A percentile compares a stretch with the other conserved stretches of the same genome.
Conservation (phyloP, 768 basidiomycete species). For the Lentinula sp. region DNA sequence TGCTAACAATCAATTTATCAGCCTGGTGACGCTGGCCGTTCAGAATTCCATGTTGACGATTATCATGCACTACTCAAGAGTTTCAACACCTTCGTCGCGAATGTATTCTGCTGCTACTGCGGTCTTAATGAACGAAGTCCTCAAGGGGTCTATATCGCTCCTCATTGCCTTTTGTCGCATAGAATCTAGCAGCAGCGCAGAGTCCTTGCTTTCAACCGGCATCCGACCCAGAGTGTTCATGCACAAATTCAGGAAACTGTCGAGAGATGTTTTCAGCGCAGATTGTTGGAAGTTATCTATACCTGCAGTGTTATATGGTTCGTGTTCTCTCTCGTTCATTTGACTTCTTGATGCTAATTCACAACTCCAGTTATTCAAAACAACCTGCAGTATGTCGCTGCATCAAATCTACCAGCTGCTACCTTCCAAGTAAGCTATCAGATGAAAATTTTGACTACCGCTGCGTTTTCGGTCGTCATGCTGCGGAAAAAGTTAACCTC, state of each 20-base stretch:
- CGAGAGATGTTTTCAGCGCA: slow-evolving; percentile 69
- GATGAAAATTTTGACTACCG: slow-evolving; percentile 96
- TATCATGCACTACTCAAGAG: slow-evolving; percentile 95
- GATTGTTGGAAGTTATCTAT: slow-evolving; percentile 99
- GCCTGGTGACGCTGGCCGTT: slow-evolving; percentile 78
- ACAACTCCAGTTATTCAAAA: slow-evolving; percentile 74
- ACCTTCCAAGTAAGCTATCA: slow-evolving; percentile 97
- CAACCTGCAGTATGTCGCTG: slow-evolving; percentile 92
- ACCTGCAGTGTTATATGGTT: slow-evolving; percentile 89
- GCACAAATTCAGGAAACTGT: slow-evolving; percentile 34
- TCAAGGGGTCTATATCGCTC: slow-evolving; percentile 87
- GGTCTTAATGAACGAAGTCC: slow-evolving; percentile 88
- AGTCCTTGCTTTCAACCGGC: slow-evolving; percentile 10
- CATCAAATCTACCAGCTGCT: slow-evolving; percentile 88
- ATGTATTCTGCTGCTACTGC: slow-evolving; percentile 92
- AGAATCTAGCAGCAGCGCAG: slow-evolving; percentile 21
- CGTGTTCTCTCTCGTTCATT: slow-evolving; percentile 9
- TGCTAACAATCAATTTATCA: slow-evolving; percentile 18
- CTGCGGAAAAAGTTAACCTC: slow-evolving; percentile 69
- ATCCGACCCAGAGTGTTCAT: not conserved
- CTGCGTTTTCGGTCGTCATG: slow-evolving; percentile 79
- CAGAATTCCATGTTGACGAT: slow-evolving; percentile 90
- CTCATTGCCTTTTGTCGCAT: slow-evolving; percentile 71
- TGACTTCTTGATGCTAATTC: slow-evolving; percentile 7
- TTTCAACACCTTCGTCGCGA: slow-evolving; percentile 65